phyloP scores from a whole-genome alignment of 768 basidiomycete species.

The Dacryopinax primogenitus region DNA sequence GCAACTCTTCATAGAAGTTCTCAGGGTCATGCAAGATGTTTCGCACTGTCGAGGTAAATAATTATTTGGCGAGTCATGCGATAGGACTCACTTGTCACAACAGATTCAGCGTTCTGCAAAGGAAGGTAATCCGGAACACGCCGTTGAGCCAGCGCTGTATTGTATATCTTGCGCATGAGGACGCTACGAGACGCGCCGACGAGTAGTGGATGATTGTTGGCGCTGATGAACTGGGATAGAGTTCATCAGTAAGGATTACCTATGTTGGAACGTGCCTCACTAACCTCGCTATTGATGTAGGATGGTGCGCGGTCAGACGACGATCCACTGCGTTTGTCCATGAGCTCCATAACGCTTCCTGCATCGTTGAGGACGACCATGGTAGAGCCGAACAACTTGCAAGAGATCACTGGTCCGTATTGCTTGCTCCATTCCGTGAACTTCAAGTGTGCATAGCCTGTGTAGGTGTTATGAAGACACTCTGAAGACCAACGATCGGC shows the following conservation, averaged over 20 bases:
- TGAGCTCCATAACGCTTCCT: background rate
- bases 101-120: background rate
- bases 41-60: background rate
- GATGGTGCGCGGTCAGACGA: background rate
- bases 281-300: conserved; percentile 5
- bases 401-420: conserved; percentile 2
- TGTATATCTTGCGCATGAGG: conserved; percentile 1
- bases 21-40: conserved; percentile 5
- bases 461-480: background rate
- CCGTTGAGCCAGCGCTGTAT: background rate
- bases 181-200: background rate
- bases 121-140: conserved; percentile 4
- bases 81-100: background rate
- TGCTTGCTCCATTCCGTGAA: conserved; percentile 8
- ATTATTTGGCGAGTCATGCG: background rate
- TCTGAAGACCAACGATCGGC: background rate
- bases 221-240: background rate
- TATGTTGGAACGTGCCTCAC: background rate
- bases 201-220: conserved; percentile 3
- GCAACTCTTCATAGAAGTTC: conserved; percentile 4
- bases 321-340: background rate
- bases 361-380: conserved; percentile 7
- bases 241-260: background rate
- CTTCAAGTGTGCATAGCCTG: background rate
- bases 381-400: background rate